Conservation (phyloP, 2,329 filamentous ascomycete genomes). For the Phoma sp. region DNA sequence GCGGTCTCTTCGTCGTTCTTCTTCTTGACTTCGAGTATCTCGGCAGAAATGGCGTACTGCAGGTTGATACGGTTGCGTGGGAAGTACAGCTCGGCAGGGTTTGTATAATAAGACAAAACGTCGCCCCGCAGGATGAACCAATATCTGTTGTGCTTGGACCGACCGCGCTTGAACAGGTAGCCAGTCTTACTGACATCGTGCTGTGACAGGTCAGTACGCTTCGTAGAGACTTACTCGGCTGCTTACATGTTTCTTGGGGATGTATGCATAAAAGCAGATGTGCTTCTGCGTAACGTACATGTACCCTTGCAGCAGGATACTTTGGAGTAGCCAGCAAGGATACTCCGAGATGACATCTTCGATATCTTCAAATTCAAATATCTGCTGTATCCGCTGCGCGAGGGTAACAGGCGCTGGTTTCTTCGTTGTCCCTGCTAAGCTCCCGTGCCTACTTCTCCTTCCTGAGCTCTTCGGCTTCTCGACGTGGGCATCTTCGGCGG, state of each 20-base stretch:
- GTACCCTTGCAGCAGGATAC: conserved; percentile 89
- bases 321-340: conserved; percentile 91
- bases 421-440: conserved; percentile 28
- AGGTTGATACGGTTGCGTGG: conserved; percentile 91
- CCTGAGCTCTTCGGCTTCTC: conserved; percentile 32
- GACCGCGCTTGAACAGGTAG: conserved; percentile 86
- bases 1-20: conserved; percentile 73
- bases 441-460: conserved; percentile 38
- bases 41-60: conserved; percentile 89
- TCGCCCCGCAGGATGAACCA: conserved; percentile 95
- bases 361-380: conserved; percentile 71
- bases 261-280: conserved; percentile 95
- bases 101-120: conserved; percentile 86
- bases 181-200: conserved; percentile 78
- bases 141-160: conserved; percentile 87
- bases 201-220: conserved; percentile 33
- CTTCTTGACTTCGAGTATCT: conserved; percentile 72
- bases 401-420: conserved; percentile 62
- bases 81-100: conserved; percentile 87
- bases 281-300: conserved; percentile 94
- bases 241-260: conserved; percentile 89
- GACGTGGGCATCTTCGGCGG: conserved; percentile 30
- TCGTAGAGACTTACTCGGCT: background rate
- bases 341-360: conserved; percentile 93
- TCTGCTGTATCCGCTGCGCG: conserved; percentile 74